Percentiles rank a stretch among this genome's conserved stretches.
Conservation (phyloP, 495 filamentous ascomycete species). For the Tuber melanosporum region DNA sequence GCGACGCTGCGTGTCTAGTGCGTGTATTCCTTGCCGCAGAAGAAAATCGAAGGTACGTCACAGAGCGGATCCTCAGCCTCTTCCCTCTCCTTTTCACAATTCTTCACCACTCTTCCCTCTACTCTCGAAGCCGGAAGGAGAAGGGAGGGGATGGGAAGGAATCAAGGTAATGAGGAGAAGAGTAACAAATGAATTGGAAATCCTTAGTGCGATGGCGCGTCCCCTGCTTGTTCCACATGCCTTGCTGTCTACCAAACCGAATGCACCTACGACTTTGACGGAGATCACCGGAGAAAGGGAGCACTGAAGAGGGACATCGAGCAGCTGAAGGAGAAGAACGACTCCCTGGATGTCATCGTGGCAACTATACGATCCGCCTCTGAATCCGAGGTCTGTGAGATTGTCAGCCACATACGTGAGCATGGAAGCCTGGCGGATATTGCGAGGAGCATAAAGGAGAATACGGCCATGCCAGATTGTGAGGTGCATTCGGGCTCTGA, state of each 20-base stretch:
- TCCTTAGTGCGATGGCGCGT: conserved; percentile 48
- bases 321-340: conserved; percentile 42
- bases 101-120: conserved; percentile 17
- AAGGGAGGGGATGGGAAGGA: background rate
- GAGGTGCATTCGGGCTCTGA: conserved; percentile 36
- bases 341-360: conserved; percentile 45
- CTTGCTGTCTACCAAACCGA: conserved; percentile 48
- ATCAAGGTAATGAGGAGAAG: background rate
- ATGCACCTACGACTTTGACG: conserved; percentile 48
- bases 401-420: conserved; percentile 46
- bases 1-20: conserved; percentile 47
- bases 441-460: conserved; percentile 43
- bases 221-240: conserved; percentile 50
- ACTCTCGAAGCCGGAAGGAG: background rate
- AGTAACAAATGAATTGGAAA: background rate
- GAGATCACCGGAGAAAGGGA: conserved; percentile 47
- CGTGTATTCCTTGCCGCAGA: conserved; percentile 49
- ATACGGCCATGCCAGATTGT: conserved; percentile 32
- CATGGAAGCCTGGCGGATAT: conserved; percentile 43
- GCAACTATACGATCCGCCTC: conserved; percentile 45
- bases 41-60: conserved; percentile 49
- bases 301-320: conserved; percentile 44
- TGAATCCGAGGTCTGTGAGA: conserved; percentile 45
- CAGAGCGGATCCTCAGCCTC: background rate
- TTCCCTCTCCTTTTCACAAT: background rate